These are phyloP conservation scores for Hawksworthiomyces lignivorus DNA, from an alignment of 2,329 filamentous ascomycete species.

Conservation along the genomic window DNA sequence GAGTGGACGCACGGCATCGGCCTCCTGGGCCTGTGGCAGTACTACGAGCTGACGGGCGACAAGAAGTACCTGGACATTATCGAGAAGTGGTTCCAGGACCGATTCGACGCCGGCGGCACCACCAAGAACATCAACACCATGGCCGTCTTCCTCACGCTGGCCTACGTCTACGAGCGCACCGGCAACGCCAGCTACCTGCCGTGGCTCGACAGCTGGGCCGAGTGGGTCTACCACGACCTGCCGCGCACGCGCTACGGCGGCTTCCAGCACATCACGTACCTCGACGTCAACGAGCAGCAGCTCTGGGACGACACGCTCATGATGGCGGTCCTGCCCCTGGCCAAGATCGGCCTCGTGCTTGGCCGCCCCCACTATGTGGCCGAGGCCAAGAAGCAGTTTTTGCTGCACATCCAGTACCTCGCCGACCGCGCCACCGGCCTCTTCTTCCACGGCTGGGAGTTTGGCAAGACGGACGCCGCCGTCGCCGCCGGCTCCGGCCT, in stretches of 20 bases:
- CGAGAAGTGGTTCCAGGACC: slow-evolving; percentile 63
- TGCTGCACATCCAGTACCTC: slow-evolving; percentile 71
- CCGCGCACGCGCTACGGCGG: slow-evolving; percentile 62
- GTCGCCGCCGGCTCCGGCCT: neutral
- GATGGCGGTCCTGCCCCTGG: slow-evolving; percentile 78
- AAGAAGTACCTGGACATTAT: slow-evolving; percentile 55
- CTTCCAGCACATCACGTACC: slow-evolving; percentile 71
- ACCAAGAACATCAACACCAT: slow-evolving; percentile 86
- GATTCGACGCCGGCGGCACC: slow-evolving; percentile 62
- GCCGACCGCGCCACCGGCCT: slow-evolving; percentile 64
- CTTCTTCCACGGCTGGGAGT: slow-evolving; percentile 80
- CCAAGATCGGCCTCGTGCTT: slow-evolving; percentile 69
- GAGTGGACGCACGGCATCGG: slow-evolving; percentile 78
- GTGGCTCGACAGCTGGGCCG: slow-evolving; percentile 74
- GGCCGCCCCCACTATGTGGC: slow-evolving; percentile 64
- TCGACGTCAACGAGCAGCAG: slow-evolving; percentile 63
- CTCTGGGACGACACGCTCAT: slow-evolving; percentile 82
- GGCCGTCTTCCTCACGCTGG: slow-evolving; percentile 68
- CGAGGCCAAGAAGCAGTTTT: slow-evolving; percentile 70
- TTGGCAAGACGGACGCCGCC: slow-evolving; percentile 43
- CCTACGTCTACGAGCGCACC: slow-evolving; percentile 70
- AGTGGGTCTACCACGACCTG: slow-evolving; percentile 75
- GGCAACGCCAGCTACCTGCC: slow-evolving; percentile 61
- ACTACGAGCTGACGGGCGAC: slow-evolving; percentile 65
- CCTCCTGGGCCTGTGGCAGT: slow-evolving; percentile 75